Evolutionary conservation across 1,284 basidiomycete genomes (phyloP).

Genomic region (Melanopsichium pennsylvanicum): DNA sequence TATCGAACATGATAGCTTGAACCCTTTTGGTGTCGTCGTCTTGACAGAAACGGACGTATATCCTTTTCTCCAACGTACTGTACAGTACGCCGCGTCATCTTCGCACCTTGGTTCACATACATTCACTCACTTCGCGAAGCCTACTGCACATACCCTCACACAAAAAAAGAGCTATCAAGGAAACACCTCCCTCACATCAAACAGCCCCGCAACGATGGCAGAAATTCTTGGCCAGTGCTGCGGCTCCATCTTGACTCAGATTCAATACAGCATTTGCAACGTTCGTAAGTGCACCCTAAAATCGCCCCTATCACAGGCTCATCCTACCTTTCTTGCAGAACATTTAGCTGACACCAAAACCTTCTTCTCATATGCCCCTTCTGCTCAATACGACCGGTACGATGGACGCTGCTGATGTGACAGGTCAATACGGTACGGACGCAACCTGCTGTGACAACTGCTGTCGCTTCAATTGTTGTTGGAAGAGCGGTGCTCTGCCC

Average conservation of each 20-base stretch:
- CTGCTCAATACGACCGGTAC: too few species aligned
- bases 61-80: too few species aligned
- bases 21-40: too few species aligned
- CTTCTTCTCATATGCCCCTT: neutral
- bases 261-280: constrained; percentile 28
- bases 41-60: too few species aligned
- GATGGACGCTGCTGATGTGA: neutral
- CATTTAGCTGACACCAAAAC: too few species aligned
- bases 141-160: too few species aligned
- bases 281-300: constrained; percentile 8
- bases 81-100: too few species aligned
- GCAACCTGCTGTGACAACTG: constrained; percentile 34
- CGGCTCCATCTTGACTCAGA: constrained; percentile 2
- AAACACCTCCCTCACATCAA: too few species aligned
- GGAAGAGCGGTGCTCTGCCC: constrained; percentile 30
- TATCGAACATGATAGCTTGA: too few species aligned
- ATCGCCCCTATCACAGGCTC: neutral
- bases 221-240: constrained; percentile 2
- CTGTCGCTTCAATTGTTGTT: constrained; percentile 42
- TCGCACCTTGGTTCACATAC: too few species aligned
- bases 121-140: too few species aligned
- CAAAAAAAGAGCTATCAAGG: too few species aligned
- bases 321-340: neutral
- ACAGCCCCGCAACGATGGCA: constrained; percentile 2
- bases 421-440: constrained; percentile 26